Evolutionary conservation across 805 yeast genomes (phyloP).

Genomic region (Kockiozyma suomiensis): DNA sequence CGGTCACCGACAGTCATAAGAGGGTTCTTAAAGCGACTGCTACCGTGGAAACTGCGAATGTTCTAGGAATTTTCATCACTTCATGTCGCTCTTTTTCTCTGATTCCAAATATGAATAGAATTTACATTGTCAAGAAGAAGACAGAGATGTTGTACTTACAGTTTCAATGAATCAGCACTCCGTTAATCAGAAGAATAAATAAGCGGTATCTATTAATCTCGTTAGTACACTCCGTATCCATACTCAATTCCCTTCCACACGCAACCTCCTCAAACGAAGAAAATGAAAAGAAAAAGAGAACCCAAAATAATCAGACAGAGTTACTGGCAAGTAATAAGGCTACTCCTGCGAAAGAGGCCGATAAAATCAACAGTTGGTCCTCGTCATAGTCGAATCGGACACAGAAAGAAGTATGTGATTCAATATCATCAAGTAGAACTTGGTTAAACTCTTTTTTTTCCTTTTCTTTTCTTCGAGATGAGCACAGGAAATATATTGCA

Average conservation of each 20-base stretch:
- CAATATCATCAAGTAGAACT: conserved; percentile 21
- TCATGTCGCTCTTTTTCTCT: not conserved
- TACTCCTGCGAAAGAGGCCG: conserved; percentile 32
- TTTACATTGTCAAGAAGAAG: too few relatives aligned
- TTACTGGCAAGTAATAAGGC: conserved; percentile 36
- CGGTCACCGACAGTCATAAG: conserved; percentile 36
- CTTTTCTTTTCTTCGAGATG: not conserved
- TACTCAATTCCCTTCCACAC: too few relatives aligned
- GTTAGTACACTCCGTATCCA: not conserved
- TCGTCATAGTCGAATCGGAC: conserved; percentile 37
- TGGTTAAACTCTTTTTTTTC: not conserved
- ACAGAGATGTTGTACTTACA: not conserved
- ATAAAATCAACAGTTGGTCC: conserved; percentile 23
- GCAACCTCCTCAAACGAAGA: not conserved
- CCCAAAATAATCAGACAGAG: conserved; percentile 27
- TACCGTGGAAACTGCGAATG: conserved; percentile 38
- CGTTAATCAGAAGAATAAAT: not conserved
- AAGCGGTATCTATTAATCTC: not conserved
- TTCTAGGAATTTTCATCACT: conserved; percentile 32
- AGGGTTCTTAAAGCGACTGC: conserved; percentile 36
- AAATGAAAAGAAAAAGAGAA: not conserved
- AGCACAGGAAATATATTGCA: not conserved
- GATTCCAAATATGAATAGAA: too few relatives aligned
- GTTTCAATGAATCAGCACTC: not conserved
- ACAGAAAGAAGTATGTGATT: conserved; percentile 31